phyloP scores from a whole-genome alignment of 305 asterid species.

The Caryopteris hybrid region DNA sequence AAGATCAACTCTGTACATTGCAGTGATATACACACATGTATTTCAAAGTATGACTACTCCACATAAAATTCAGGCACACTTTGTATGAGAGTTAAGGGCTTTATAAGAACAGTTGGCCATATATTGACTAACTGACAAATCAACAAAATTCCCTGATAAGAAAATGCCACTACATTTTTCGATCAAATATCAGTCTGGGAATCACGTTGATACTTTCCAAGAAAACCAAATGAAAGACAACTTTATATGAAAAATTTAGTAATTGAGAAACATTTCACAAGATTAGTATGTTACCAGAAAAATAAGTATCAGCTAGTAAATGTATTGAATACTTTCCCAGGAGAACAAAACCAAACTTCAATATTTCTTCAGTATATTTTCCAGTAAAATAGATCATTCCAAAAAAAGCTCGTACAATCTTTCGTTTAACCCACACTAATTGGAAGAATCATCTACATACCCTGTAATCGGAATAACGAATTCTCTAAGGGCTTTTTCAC shows the following conservation, averaged over 20 bases:
- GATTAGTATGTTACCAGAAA: neutral
- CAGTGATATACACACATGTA: neutral
- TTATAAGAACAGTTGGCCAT: neutral
- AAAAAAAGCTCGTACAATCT: neutral
- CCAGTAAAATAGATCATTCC: neutral
- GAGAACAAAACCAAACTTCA: neutral
- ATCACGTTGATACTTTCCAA: neutral
- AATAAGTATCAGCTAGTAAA: neutral
- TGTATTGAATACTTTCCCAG: neutral
- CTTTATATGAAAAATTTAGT: neutral
- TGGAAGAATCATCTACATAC: conserved; percentile 38
- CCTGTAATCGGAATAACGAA: conserved; percentile 97
- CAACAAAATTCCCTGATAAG: neutral
- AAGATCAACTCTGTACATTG: neutral
- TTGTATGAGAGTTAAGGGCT: neutral
- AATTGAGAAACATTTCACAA: neutral
- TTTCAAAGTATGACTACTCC: neutral
- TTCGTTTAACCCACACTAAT: neutral
- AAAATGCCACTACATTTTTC: neutral
- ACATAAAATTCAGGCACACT: neutral
- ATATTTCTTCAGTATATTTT: neutral
- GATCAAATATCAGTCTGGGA: neutral
- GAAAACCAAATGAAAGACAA: neutral
- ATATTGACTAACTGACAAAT: neutral
- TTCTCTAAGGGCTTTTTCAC: conserved; percentile 80